Conservation (phyloP, 2,329 filamentous ascomycete genomes). For the Beauveria pseudobassiana region DNA sequence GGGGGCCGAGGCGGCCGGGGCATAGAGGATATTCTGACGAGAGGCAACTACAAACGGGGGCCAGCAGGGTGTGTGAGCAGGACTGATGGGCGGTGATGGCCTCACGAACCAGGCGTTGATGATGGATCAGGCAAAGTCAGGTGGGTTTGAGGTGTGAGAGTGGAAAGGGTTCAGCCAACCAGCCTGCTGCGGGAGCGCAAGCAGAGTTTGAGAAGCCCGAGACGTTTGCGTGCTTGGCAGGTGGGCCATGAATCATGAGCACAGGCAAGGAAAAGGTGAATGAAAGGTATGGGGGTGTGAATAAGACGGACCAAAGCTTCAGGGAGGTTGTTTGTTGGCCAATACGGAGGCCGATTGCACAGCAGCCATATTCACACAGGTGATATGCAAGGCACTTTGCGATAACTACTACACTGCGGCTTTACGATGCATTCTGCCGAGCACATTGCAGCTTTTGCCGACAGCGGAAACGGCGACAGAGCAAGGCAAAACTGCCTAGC, state of each 20-base stretch:
- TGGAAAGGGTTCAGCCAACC: constrained; percentile 4
- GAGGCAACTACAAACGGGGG: constrained; percentile 5
- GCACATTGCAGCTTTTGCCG: not conserved
- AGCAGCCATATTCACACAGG: not conserved
- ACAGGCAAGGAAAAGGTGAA: constrained; percentile 4
- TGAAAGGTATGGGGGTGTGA: not conserved
- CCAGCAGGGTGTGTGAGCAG: constrained; percentile 11
- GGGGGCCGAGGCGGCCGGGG: constrained; percentile 8
- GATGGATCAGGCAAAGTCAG: constrained; percentile 13
- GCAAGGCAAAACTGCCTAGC: not conserved
- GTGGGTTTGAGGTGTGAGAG: constrained; percentile 11
- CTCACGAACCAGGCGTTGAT: constrained; percentile 12
- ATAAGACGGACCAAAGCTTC: constrained; percentile 5
- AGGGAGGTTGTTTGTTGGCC: not conserved
- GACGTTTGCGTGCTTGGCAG: constrained; percentile 22
- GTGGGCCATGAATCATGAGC: constrained; percentile 29
- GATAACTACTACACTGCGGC: constrained; percentile 1
- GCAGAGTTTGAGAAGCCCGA: constrained; percentile 20
- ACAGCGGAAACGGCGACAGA: not conserved
- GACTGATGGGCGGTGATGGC: constrained; percentile 10
- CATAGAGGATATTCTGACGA: constrained; percentile 11
- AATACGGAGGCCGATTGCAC: not conserved
- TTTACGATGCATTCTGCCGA: constrained; percentile 1
- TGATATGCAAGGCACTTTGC: not conserved
- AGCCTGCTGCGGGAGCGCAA: not conserved